phyloP scores from a whole-genome alignment of 164 flowering plant species.

The Cinnamomum chago region DNA sequence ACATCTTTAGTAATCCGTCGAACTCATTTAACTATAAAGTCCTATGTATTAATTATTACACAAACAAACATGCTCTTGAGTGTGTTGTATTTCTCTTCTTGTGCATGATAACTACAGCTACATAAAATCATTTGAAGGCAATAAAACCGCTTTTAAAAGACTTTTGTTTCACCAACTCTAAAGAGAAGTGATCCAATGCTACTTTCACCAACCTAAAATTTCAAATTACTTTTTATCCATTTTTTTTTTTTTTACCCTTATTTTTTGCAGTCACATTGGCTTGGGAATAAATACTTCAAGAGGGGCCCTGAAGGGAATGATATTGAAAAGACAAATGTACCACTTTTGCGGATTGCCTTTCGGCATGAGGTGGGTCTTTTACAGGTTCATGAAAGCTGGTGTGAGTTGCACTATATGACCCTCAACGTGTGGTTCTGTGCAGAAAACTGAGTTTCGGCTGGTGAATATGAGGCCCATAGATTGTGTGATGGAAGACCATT shows the following conservation, averaged over 20 bases:
- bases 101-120: too few relatives aligned
- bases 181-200: too few relatives aligned
- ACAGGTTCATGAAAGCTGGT: background rate
- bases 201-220: too few relatives aligned
- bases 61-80: too few relatives aligned
- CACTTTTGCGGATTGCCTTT: conserved; percentile 86
- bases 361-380: conserved; percentile 27
- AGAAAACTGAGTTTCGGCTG: background rate
- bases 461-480: background rate
- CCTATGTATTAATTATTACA: too few relatives aligned
- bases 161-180: too few relatives aligned
- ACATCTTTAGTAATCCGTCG: too few relatives aligned
- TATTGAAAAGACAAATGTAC: conserved; percentile 91
- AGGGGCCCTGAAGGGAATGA: conserved; percentile 97
- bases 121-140: too few relatives aligned
- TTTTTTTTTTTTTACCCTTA: background rate
- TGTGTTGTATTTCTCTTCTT: too few relatives aligned
- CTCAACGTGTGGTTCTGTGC: background rate
- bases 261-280: conserved; percentile 75
- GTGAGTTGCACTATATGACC: background rate
- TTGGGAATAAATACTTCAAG: conserved; percentile 77
- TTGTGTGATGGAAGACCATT: background rate
- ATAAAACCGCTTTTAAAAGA: too few relatives aligned
- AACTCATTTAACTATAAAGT: too few relatives aligned
- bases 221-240: background rate